These are phyloP conservation scores for Torulaspora microellipsoides DNA, from an alignment of 805 yeast genomes.

Conservation along the genomic window DNA sequence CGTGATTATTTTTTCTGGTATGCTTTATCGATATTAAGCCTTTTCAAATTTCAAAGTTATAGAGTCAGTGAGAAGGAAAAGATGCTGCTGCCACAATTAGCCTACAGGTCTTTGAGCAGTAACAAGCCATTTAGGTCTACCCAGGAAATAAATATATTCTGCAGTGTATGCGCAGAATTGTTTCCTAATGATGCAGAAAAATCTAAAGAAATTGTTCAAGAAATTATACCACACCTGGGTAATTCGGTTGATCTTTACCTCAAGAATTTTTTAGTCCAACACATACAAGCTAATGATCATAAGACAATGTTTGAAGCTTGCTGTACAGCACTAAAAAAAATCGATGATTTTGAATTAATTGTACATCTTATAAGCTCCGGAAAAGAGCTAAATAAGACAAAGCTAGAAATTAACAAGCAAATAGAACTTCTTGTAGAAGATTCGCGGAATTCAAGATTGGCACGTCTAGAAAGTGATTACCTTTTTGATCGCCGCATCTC, in stretches of 20 bases:
- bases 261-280: constrained; percentile 48
- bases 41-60: constrained; percentile 38
- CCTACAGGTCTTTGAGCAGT: constrained; percentile 51
- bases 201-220: constrained; percentile 36
- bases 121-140: constrained; percentile 49
- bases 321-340: constrained; percentile 40
- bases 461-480: constrained; percentile 44
- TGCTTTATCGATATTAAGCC: constrained; percentile 43
- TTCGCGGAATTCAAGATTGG: constrained; percentile 56
- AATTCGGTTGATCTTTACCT: constrained; percentile 55
- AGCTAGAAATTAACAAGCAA: constrained; percentile 32
- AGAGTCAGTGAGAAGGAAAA: constrained; percentile 43
- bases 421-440: constrained; percentile 27
- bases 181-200: constrained; percentile 30
- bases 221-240: constrained; percentile 31
- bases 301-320: constrained; percentile 40
- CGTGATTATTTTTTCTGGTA: constrained; percentile 48
- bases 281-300: constrained; percentile 45
- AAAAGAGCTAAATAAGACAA: constrained; percentile 49
- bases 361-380: constrained; percentile 47
- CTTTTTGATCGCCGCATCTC: constrained; percentile 18
- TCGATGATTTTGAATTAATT: constrained; percentile 61
- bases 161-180: constrained; percentile 42
- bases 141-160: constrained; percentile 64
- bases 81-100: constrained; percentile 55